Evolutionary conservation across 2,329 filamentous ascomycete species (phyloP).

Genomic region (Helotiales sp.): DNA sequence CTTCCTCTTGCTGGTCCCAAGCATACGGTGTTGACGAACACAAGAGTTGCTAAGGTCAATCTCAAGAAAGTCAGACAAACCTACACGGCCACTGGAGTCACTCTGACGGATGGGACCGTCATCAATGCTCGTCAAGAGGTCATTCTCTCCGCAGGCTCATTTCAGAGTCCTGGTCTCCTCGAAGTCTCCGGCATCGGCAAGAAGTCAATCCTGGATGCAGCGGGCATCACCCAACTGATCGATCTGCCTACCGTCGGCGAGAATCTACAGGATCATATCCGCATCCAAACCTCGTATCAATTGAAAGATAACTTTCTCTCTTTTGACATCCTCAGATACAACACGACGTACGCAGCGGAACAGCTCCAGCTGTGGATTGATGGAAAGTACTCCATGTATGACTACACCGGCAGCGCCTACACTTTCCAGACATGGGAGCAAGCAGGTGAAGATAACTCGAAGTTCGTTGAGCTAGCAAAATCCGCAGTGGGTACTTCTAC

Average conservation of each 20-base stretch:
- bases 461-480: slow-evolving; percentile 44
- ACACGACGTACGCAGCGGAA: slow-evolving; percentile 41
- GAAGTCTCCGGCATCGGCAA: slow-evolving; percentile 57
- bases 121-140: slow-evolving; percentile 47
- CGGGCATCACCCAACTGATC: slow-evolving; percentile 50
- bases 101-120: slow-evolving; percentile 16
- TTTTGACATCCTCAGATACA: slow-evolving; percentile 32
- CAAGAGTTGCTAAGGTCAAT: slow-evolving; percentile 81
- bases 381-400: slow-evolving; percentile 28
- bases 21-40: slow-evolving; percentile 80
- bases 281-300: slow-evolving; percentile 34
- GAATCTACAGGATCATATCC: slow-evolving; percentile 53
- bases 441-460: slow-evolving; percentile 41
- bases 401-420: slow-evolving; percentile 44
- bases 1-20: slow-evolving; percentile 53
- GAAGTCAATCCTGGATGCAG: slow-evolving; percentile 48
- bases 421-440: slow-evolving; percentile 50
- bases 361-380: slow-evolving; percentile 42
- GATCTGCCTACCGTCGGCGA: slow-evolving; percentile 56
- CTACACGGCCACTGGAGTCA: slow-evolving; percentile 31
- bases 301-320: slow-evolving; percentile 29
- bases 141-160: slow-evolving; percentile 55
- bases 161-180: slow-evolving; percentile 58
- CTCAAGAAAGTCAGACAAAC: slow-evolving; percentile 11
- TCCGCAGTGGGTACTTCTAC: slow-evolving; percentile 39